phyloP scores from a whole-genome alignment of 495 filamentous ascomycete genomes.

The Penicillium soppii region DNA sequence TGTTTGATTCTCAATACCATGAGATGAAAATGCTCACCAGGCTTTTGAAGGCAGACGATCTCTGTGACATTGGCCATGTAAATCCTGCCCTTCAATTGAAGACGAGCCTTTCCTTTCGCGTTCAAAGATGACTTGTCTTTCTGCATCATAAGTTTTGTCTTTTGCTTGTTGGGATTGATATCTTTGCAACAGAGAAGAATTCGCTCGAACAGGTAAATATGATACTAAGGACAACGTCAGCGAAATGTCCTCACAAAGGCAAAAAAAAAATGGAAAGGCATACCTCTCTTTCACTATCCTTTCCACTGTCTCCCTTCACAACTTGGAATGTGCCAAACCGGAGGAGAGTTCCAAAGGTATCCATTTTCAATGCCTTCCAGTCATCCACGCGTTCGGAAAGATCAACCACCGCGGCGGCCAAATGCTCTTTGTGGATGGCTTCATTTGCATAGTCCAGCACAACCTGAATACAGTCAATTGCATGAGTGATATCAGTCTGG shows the following conservation, averaged over 20 bases:
- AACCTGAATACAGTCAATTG: constrained; percentile 72
- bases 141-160: constrained; percentile 63
- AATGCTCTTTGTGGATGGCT: constrained; percentile 82
- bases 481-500: constrained; percentile 65
- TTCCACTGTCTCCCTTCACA: constrained; percentile 76
- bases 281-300: constrained; percentile 83
- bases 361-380: constrained; percentile 91
- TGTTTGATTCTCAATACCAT: background rate
- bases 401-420: constrained; percentile 76
- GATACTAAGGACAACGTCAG: constrained; percentile 66
- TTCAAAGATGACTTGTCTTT: constrained; percentile 68
- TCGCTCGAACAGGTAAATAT: constrained; percentile 93
- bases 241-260: background rate
- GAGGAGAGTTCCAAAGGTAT: constrained; percentile 85
- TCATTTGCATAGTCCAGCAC: constrained; percentile 82
- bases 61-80: constrained; percentile 99
- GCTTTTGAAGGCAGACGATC: constrained; percentile 76
- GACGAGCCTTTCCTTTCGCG: constrained; percentile 72
- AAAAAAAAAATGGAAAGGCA: constrained; percentile 21
- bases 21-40: constrained; percentile 55
- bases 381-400: constrained; percentile 86
- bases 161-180: constrained; percentile 79
- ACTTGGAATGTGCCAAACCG: constrained; percentile 93
- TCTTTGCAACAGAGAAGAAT: constrained; percentile 99
- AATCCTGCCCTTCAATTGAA: constrained; percentile 94